Evolutionary conservation across 129 eudicot genomes (phyloP), one percentile per base, ranked within the genome.

Genomic region (Deinandra increscens): DNA sequence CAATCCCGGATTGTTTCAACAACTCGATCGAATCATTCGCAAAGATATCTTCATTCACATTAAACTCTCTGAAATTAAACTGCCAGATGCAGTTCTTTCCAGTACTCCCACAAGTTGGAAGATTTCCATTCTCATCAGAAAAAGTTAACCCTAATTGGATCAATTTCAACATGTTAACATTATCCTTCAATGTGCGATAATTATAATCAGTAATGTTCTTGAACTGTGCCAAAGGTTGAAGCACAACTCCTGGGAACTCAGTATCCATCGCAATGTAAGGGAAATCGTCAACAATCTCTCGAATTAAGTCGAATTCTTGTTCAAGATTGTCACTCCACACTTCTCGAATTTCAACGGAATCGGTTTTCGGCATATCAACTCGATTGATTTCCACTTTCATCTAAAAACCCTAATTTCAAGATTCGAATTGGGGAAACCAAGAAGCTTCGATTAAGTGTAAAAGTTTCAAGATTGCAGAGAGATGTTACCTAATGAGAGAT

Each of bases 261-360:
- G 88, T 83, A 50, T 83, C 88, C 88, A 83, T 79, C 3, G 85
- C 88, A 2, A 84, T 53, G 45, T 44, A 81, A 64, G 84, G 79
- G 55, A 74, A 84, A 10, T 78, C 83, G 67, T 84, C 89, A 19
- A 84, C 86, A 13, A 81, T 75, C 4, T 78, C 79, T 7, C 81
- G 63, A 44, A 84, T 84, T 14, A 84, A 46, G 6, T 56, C 81
- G 13, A 84, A 77, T 64, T 84, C 89, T 12, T 78, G 70, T 51
- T 81, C 89, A 51, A 84, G 83, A 71, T 81, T 84, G 37, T 74
- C 70, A 74, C 72, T 74, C 89, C 89, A 84, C 1, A 84, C 88
- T 39, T 84, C 88, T 68, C 85, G 74, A 18, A 84, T 80, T 19
- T 77, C 80, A 70, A 84, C 66, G 18, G 79, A 72, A 54, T 79